A percentile compares a stretch with the other conserved stretches of the same genome.
These are phyloP conservation scores for Colletotrichum melonis DNA, from an alignment of 2,329 filamentous ascomycete species.

Conservation along the genomic window DNA sequence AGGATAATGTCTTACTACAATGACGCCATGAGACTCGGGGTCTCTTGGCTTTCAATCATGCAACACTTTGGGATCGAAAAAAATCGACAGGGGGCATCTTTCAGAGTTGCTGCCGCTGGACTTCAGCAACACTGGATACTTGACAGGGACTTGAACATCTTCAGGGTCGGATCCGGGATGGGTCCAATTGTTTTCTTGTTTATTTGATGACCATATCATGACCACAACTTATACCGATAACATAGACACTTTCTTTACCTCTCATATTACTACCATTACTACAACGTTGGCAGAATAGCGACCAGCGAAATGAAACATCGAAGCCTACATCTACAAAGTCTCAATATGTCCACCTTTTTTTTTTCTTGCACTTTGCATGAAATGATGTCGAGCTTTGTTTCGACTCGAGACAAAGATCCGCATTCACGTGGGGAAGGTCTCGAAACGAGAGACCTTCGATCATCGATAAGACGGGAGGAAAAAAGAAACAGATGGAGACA, in stretches of 20 bases:
- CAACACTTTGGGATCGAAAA: background rate
- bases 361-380: background rate
- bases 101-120: conserved; percentile 16
- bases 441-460: background rate
- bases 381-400: background rate
- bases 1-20: background rate
- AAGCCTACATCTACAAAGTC: background rate
- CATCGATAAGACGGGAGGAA: background rate
- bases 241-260: conserved; percentile 12
- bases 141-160: conserved; percentile 10
- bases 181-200: background rate
- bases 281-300: background rate
- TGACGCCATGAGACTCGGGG: background rate
- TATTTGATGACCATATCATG: conserved; percentile 28
- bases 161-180: conserved; percentile 6
- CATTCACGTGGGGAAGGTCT: no score
- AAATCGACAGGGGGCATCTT: background rate
- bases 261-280: background rate
- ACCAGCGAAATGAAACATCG: background rate
- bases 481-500: background rate
- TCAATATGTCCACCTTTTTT: background rate
- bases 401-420: background rate
- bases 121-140: conserved; percentile 15
- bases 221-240: conserved; percentile 19
- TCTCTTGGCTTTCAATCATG: background rate